phyloP scores from a whole-genome alignment of 1,139 yeast species.

The Trichomonascaceae sp. region DNA sequence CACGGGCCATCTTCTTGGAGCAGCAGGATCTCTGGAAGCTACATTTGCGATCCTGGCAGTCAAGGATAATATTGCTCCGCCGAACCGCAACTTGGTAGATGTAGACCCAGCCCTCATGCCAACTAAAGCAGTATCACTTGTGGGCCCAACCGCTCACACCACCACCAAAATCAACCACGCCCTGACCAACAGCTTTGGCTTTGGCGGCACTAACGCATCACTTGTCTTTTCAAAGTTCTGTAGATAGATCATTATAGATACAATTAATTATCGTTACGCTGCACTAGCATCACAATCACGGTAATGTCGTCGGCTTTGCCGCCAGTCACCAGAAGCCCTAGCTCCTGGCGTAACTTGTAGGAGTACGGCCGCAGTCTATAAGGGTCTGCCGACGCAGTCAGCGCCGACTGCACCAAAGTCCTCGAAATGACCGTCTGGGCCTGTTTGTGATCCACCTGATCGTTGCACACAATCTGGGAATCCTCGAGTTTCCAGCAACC shows the following conservation, averaged over 20 bases:
- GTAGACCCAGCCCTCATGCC: conserved; percentile 17
- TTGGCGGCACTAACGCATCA: conserved; percentile 92
- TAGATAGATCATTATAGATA: too few relatives aligned
- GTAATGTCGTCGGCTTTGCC: conserved; percentile 96
- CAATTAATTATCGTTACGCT: too few relatives aligned
- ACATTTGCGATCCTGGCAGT: conserved; percentile 65
- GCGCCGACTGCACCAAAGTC: conserved; percentile 56
- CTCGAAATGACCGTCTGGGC: conserved; percentile 29
- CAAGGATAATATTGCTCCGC: conserved; percentile 49
- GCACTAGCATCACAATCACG: conserved; percentile 45
- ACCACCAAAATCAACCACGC: conserved; percentile 39
- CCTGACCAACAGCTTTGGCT: conserved; percentile 84
- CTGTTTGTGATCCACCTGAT: conserved; percentile 9
- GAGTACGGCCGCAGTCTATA: conserved; percentile 78
- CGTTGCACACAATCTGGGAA: neutral
- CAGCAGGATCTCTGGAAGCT: conserved; percentile 91
- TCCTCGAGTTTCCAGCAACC: conserved; percentile 7
- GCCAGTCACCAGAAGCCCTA: conserved; percentile 63
- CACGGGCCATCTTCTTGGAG: conserved; percentile 88
- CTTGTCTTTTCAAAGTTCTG: conserved; percentile 33
- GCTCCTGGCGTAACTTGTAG: conserved; percentile 46
- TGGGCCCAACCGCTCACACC: conserved; percentile 30
- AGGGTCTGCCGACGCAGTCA: conserved; percentile 55
- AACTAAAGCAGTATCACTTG: neutral
- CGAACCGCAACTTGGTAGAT: conserved; percentile 57